Conservation (phyloP, 768 basidiomycete genomes). For the Hydnum rufescens region DNA sequence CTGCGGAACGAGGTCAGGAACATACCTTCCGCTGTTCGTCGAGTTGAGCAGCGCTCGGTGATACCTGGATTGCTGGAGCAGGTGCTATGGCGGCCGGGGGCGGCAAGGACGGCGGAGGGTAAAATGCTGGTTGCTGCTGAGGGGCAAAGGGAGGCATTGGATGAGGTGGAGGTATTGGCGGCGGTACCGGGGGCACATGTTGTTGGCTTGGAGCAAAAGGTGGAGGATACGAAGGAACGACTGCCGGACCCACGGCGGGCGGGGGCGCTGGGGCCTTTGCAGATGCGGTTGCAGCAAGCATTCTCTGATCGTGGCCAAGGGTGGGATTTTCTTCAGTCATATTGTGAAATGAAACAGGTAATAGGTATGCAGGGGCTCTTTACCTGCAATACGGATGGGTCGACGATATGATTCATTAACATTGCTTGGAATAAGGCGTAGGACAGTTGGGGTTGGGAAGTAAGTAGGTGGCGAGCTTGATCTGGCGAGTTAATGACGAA, state of each 20-base stretch:
- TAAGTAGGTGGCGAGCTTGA: conserved; percentile 60
- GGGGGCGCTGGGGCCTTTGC: conserved; percentile 12
- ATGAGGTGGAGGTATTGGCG: conserved; percentile 16
- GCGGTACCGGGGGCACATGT: conserved; percentile 19
- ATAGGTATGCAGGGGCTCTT: conserved; percentile 11
- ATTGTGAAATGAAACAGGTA: not conserved
- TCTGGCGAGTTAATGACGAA: conserved; percentile 85
- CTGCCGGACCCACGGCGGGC: conserved; percentile 15
- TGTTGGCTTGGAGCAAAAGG: conserved; percentile 18
- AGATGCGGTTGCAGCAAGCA: conserved; percentile 24
- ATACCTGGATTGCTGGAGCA: not conserved
- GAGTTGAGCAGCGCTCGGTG: not conserved
- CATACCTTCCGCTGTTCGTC: not conserved
- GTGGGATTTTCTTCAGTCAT: not conserved
- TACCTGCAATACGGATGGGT: conserved; percentile 64
- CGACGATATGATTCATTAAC: conserved; percentile 82
- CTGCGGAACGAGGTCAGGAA: not conserved
- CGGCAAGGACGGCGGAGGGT: conserved; percentile 7
- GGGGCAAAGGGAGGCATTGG: conserved; percentile 12
- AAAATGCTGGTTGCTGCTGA: conserved; percentile 3
- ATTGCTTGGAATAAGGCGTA: conserved; percentile 94
- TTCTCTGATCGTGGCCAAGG: conserved; percentile 20
- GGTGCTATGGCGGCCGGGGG: conserved; percentile 3
- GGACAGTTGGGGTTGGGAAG: conserved; percentile 76
- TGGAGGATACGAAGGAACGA: conserved; percentile 17